Conservation (phyloP, 257 asterid genomes). For the Ilex asprella region DNA sequence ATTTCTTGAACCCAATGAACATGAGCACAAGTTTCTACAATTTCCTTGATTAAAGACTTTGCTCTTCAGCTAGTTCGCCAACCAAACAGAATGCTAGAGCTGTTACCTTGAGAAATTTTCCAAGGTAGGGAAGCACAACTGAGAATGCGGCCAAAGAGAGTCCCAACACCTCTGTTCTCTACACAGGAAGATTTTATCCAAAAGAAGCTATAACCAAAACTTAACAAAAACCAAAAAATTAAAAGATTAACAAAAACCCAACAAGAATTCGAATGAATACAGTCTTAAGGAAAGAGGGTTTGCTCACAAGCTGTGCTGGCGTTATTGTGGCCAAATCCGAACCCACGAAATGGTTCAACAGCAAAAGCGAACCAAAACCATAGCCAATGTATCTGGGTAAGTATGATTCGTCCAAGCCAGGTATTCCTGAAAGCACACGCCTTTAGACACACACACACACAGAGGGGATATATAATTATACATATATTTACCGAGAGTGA, state of each 20-base stretch:
- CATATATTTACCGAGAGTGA: conserved; percentile 57
- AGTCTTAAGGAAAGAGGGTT: neutral
- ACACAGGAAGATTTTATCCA: conserved; percentile 7
- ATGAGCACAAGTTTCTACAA: neutral
- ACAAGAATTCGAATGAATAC: neutral
- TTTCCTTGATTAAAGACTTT: too few relatives aligned
- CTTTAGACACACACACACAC: neutral
- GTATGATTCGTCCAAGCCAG: conserved; percentile 90
- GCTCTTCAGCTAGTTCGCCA: neutral
- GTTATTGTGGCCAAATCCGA: conserved; percentile 55
- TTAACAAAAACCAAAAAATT: neutral
- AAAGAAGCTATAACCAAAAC: conserved; percentile 5
- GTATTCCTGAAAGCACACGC: conserved; percentile 41
- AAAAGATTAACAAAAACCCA: neutral
- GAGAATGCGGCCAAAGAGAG: conserved; percentile 75
- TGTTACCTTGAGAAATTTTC: conserved; percentile 74
- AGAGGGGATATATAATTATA: neutral
- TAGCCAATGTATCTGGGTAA: conserved; percentile 93
- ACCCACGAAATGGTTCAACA: conserved; percentile 70
- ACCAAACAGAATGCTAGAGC: neutral
- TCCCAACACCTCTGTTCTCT: conserved; percentile 90
- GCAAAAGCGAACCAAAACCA: conserved; percentile 69
- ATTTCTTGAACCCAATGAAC: too few relatives aligned
- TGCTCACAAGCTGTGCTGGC: conserved; percentile 67
- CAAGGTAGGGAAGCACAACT: conserved; percentile 68